These are phyloP conservation scores for Naganishia vaughanmartiniae DNA, from an alignment of 768 basidiomycete genomes.

Conservation along the genomic window DNA sequence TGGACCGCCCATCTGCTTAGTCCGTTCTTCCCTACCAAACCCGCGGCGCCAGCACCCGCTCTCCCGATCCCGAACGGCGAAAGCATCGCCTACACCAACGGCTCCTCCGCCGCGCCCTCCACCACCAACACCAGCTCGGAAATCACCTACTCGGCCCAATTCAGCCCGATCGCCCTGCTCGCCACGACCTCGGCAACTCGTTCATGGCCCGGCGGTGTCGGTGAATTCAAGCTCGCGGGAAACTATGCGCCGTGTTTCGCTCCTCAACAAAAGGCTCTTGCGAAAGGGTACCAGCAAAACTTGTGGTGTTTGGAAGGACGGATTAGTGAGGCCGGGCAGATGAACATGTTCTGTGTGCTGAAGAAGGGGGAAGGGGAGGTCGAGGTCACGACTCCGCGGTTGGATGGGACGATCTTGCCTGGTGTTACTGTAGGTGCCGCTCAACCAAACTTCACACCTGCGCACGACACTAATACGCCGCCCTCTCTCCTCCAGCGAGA, in stretches of 20 bases:
- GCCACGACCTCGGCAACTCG: slow-evolving; percentile 28
- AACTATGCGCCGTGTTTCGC: slow-evolving; percentile 40
- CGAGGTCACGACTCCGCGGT: slow-evolving; percentile 28
- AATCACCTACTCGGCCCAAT: slow-evolving; percentile 21
- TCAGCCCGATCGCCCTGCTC: slow-evolving; percentile 37
- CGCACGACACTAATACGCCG: too few species aligned
- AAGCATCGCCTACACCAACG: slow-evolving; percentile 13
- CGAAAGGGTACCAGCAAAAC: slow-evolving; percentile 38
- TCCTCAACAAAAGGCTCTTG: slow-evolving; percentile 32
- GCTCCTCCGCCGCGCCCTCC: slow-evolving; percentile 11
- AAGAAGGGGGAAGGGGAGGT: slow-evolving; percentile 12
- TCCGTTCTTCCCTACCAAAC: slow-evolving; percentile 37
- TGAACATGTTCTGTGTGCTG: slow-evolving; percentile 34
- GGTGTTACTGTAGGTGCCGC: slow-evolving; percentile 30
- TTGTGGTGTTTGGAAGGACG: slow-evolving; percentile 34
- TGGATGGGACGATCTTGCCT: slow-evolving; percentile 32
- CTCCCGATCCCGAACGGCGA: slow-evolving; percentile 19
- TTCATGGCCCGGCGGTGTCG: slow-evolving; percentile 31
- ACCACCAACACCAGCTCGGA: background rate
- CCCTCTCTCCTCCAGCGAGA: slow-evolving; percentile 24
- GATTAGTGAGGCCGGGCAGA: slow-evolving; percentile 33
- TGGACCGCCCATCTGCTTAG: background rate
- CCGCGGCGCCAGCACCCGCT: slow-evolving; percentile 4
- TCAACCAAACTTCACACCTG: background rate
- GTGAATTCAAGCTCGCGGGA: slow-evolving; percentile 34